Evolutionary conservation across 75 land plant genomes (phyloP).

Genomic region (Ceratopteris richardii): DNA sequence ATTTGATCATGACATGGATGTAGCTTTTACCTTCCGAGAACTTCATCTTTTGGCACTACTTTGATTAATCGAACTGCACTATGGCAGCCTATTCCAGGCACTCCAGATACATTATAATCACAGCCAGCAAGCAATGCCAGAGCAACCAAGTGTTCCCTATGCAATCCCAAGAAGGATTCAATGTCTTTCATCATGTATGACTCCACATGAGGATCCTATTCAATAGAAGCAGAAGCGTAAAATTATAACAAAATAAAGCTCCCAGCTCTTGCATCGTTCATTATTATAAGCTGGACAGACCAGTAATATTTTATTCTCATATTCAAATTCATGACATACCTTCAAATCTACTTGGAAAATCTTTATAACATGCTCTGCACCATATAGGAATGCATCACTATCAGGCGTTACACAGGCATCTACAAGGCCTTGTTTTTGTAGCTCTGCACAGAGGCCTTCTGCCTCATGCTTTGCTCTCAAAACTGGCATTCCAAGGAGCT

Average conservation of each 20-base stretch:
- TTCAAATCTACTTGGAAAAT: slow-evolving; percentile 39
- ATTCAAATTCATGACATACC: too few relatives aligned
- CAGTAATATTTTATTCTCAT: too few relatives aligned
- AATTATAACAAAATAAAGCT: not conserved
- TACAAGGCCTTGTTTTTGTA: slow-evolving; percentile 62
- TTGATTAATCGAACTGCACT: slow-evolving; percentile 63
- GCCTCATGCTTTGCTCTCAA: slow-evolving; percentile 67
- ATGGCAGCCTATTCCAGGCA: slow-evolving; percentile 64
- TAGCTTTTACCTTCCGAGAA: slow-evolving; percentile 52
- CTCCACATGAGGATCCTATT: slow-evolving; percentile 69
- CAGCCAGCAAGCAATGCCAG: slow-evolving; percentile 68
- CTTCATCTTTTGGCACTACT: slow-evolving; percentile 41
- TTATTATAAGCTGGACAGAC: too few relatives aligned
- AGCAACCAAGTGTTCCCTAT: slow-evolving; percentile 65
- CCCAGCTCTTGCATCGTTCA: too few relatives aligned
- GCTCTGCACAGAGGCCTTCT: slow-evolving; percentile 82
- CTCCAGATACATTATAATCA: slow-evolving; percentile 57
- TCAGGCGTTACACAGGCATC: slow-evolving; percentile 91
- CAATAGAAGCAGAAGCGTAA: slow-evolving; percentile 4
- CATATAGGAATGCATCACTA: slow-evolving; percentile 80
- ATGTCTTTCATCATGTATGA: slow-evolving; percentile 59
- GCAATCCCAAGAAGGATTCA: slow-evolving; percentile 52
- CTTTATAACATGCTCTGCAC: slow-evolving; percentile 74
- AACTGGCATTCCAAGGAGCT: slow-evolving; percentile 75
- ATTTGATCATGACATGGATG: too few relatives aligned